Evolutionary conservation across 2,329 filamentous ascomycete genomes (phyloP), one percentile per base, ranked within the genome.

Genomic region (Bertia moriformis): DNA sequence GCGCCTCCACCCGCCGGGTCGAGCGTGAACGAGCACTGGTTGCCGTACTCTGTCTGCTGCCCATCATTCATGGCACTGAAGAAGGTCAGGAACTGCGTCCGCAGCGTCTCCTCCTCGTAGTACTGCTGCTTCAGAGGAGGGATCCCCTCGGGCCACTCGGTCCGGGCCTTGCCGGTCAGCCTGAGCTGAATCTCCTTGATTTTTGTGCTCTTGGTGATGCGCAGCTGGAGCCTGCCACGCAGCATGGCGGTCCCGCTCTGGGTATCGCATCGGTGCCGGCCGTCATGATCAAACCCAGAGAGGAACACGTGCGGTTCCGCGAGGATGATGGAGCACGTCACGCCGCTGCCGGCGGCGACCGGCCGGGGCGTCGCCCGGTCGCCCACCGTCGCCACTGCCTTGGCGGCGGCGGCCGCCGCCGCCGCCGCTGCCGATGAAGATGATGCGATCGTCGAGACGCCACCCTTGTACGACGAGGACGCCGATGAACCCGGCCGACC

Each of bases 81-180:
- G 54, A 96, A 96, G 0, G 82, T 89, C 60, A 86, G 78, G 14
- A 78, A 89, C 51, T 95, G 88, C 30, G 83, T 89, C 58, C 93
- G 80, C 43, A 96, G 69, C 3, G 78, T 84, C 48, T 91, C 83
- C 45, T 85, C 83, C 53, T 96, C 87, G 49, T 76, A 81, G 39
- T 85, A 77, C 30, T 93, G 83, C 1, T 80, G 71, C 57, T 93
- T 94, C 41, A 80, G 71, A 0, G 88, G 87, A 3, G 91, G 89
- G 19, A 96, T 91, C 38, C 87, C 86, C 63, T 96, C 91, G 14
- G 91, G 89, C 91, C 91, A 98, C 53, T 94, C 87, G 1, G 91
- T 96, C 45, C 82, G 74, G 3, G 87, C 85, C 53, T 78, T 81
- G 19, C 89, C 91, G 30, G 79, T 73, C 48, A 98, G 83, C 50